A percentile compares a stretch with the other conserved stretches of the same genome.
Evolutionary conservation across 2,329 filamentous ascomycete species (phyloP).

Genomic region (Immersiporthe knoxdaviesiana): DNA sequence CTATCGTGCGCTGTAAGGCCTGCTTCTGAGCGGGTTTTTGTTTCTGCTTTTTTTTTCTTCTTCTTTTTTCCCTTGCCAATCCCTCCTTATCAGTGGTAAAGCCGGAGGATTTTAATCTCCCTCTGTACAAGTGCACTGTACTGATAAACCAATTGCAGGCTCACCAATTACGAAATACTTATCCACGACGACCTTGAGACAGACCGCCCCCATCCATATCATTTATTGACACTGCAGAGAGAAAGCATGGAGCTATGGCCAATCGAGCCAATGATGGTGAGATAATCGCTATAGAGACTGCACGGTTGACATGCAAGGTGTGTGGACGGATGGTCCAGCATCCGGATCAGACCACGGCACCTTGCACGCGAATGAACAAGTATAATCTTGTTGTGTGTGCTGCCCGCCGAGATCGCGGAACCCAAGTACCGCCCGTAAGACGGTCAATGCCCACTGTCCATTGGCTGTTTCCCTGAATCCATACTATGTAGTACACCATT

Average conservation of each 20-base stretch:
- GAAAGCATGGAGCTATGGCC: constrained; percentile 5
- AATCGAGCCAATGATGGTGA: not conserved
- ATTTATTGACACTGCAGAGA: not conserved
- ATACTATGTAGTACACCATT: not conserved
- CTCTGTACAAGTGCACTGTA: not conserved
- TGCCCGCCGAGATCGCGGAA: not conserved
- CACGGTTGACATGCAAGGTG: not conserved
- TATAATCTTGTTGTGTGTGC: not conserved
- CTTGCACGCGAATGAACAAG: not conserved
- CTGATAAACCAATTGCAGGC: not conserved
- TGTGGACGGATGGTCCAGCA: constrained; percentile 3
- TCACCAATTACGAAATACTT: too few species aligned
- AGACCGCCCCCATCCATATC: not conserved
- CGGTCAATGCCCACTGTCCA: not conserved
- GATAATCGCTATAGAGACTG: not conserved
- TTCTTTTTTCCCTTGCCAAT: too few species aligned
- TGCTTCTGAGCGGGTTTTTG: not conserved
- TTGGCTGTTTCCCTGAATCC: constrained; percentile 16
- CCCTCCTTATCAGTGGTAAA: not conserved
- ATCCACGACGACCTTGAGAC: not conserved
- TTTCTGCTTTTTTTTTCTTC: not conserved
- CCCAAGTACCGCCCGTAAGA: not conserved
- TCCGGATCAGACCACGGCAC: constrained; percentile 9
- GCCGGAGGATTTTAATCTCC: not conserved
- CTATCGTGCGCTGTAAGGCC: not conserved